These are phyloP conservation scores for Ceratobasidium sp. DNA, from an alignment of 1,284 basidiomycete species.

Conservation along the genomic window DNA sequence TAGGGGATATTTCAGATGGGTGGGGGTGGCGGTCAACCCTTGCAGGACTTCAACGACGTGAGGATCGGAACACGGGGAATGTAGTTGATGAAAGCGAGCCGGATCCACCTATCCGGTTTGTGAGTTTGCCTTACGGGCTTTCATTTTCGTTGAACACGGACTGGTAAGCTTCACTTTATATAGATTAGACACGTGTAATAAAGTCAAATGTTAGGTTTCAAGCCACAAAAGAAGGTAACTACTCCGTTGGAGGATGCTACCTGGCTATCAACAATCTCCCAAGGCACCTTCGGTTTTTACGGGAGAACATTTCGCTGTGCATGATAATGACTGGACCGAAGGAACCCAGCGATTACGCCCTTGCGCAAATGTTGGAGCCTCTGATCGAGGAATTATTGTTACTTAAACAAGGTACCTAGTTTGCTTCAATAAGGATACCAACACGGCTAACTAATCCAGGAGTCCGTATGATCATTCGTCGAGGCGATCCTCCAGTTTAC, in stretches of 20 bases:
- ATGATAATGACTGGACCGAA: slow-evolving; percentile 37
- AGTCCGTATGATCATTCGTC: background rate
- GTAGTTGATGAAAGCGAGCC: background rate
- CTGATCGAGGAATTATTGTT: slow-evolving; percentile 23
- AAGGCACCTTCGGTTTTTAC: slow-evolving; percentile 10
- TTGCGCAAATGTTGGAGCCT: slow-evolving; percentile 23
- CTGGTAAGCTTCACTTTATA: background rate
- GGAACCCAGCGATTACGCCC: slow-evolving; percentile 2
- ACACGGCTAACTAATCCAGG: background rate
- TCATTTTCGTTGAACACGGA: slow-evolving; percentile 17
- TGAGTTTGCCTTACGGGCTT: slow-evolving; percentile 14
- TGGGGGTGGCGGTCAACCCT: slow-evolving; percentile 23
- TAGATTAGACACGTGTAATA: background rate
- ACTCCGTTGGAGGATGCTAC: slow-evolving; percentile 34
- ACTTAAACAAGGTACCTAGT: slow-evolving; percentile 18
- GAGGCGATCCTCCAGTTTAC: slow-evolving; percentile 7
- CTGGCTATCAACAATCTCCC: slow-evolving; percentile 34
- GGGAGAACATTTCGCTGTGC: slow-evolving; percentile 24
- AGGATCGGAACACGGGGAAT: background rate
- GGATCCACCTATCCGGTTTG: slow-evolving; percentile 8
- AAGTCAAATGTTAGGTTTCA: slow-evolving; percentile 12
- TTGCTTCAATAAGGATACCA: background rate
- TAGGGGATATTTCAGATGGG: slow-evolving; percentile 14
- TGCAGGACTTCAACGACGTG: background rate
- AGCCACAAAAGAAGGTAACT: slow-evolving; percentile 12